A percentile compares a stretch with the other conserved stretches of the same genome.
These are phyloP conservation scores for Platanthera guangdongensis DNA, from an alignment of 106 monocot species.

Conservation along the genomic window DNA sequence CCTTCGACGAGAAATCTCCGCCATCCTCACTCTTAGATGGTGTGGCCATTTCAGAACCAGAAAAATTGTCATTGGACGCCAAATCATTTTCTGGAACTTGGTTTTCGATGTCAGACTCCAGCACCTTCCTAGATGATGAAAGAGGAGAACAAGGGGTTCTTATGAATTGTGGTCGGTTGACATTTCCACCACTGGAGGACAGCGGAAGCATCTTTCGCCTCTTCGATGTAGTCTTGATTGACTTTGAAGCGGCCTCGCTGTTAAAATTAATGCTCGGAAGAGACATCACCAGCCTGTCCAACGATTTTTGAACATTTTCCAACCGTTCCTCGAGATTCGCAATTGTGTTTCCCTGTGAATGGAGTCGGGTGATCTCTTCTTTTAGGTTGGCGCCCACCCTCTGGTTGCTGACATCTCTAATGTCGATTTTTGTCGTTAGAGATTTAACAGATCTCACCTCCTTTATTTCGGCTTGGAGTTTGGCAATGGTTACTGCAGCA, in stretches of 20 bases:
- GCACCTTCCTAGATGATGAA: slow-evolving; percentile 33
- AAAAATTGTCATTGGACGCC: slow-evolving; percentile 12
- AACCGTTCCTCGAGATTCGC: slow-evolving; percentile 74
- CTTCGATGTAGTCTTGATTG: slow-evolving; percentile 39
- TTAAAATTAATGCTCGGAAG: slow-evolving; percentile 42
- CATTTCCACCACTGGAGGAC: slow-evolving; percentile 33
- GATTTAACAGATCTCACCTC: slow-evolving; percentile 59
- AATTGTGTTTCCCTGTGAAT: slow-evolving; percentile 72
- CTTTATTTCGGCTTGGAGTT: slow-evolving; percentile 81
- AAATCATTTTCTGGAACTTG: slow-evolving; percentile 39
- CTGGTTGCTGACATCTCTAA: slow-evolving; percentile 12
- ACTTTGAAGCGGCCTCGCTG: slow-evolving; percentile 30
- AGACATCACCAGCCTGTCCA: slow-evolving; percentile 83
- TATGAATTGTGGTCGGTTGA: slow-evolving; percentile 42
- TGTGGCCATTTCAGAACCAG: slow-evolving; percentile 43
- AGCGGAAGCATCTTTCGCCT: slow-evolving; percentile 65
- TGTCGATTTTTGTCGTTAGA: slow-evolving; percentile 28
- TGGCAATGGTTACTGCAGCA: slow-evolving; percentile 92
- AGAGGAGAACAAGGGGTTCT: slow-evolving; percentile 88
- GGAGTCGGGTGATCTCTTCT: slow-evolving; percentile 82
- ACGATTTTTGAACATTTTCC: slow-evolving; percentile 88
- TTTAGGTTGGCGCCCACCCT: slow-evolving; percentile 57
- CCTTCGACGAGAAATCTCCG: slow-evolving; percentile 60
- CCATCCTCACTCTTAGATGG: slow-evolving; percentile 63
- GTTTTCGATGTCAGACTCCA: slow-evolving; percentile 62